Conservation (phyloP, 1,284 basidiomycete species). For the Ceratobasidium sp. region DNA sequence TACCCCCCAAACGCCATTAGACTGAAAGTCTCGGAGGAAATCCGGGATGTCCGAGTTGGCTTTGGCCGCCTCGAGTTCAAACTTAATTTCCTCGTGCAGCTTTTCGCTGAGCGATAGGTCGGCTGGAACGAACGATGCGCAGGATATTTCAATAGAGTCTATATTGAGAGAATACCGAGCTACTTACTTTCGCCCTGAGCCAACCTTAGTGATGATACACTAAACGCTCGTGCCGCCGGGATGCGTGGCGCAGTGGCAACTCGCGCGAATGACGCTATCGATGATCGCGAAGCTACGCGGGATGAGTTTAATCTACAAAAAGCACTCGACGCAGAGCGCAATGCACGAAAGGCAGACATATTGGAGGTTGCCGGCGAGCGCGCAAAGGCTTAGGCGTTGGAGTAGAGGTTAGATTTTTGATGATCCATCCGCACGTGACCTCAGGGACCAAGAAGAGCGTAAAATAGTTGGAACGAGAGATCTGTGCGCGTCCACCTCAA, state of each 20-base stretch:
- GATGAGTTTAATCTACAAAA: constrained; percentile 21
- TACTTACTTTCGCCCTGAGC: constrained; percentile 45
- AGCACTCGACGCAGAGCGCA: constrained; percentile 12
- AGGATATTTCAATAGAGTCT: constrained; percentile 33
- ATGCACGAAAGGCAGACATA: constrained; percentile 38
- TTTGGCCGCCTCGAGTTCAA: constrained; percentile 75
- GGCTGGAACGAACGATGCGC: constrained; percentile 57
- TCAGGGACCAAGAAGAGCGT: background rate
- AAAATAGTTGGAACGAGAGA: background rate
- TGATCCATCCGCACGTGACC: constrained; percentile 1
- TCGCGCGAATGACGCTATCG: constrained; percentile 6
- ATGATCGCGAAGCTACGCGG: constrained; percentile 15
- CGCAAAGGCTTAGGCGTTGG: background rate
- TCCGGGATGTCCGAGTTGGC: constrained; percentile 67
- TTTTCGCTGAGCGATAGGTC: constrained; percentile 80
- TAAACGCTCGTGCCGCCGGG: constrained; percentile 38
- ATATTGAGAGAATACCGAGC: background rate
- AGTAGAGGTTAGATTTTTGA: background rate
- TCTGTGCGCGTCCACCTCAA: no score
- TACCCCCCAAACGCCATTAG: constrained; percentile 80
- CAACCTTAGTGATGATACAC: constrained; percentile 32
- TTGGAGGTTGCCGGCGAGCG: background rate
- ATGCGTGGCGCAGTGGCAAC: constrained; percentile 23
- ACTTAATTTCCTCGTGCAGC: constrained; percentile 84
- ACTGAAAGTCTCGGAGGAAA: constrained; percentile 81